phyloP scores from a whole-genome alignment of 2,329 filamentous ascomycete species.

The Fusarium sublunatum region DNA sequence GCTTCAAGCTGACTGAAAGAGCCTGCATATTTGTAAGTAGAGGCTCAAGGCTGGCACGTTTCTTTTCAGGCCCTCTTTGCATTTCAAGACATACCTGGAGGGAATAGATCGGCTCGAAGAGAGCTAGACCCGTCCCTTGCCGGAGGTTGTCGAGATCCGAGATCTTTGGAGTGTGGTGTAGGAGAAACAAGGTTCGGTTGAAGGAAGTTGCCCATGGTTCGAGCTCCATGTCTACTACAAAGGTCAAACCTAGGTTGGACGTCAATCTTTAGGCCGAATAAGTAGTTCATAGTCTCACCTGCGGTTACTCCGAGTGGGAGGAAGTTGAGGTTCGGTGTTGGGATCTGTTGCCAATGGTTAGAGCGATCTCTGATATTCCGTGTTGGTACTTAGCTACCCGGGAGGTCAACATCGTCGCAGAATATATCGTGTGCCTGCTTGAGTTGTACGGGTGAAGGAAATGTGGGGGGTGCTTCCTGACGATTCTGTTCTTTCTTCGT shows the following conservation, averaged over 20 bases:
- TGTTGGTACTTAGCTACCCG: constrained; percentile 38
- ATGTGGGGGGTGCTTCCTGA: constrained; percentile 20
- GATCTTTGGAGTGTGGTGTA: constrained; percentile 47
- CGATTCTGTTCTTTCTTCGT: constrained; percentile 29
- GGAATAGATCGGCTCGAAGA: constrained; percentile 33
- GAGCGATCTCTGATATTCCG: background rate
- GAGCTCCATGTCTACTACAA: constrained; percentile 50
- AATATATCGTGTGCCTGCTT: constrained; percentile 48
- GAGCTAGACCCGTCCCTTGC: constrained; percentile 39
- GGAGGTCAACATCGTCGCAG: constrained; percentile 43
- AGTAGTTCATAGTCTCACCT: constrained; percentile 37
- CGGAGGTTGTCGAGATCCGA: constrained; percentile 42
- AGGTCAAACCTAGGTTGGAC: constrained; percentile 47
- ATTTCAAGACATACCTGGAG: constrained; percentile 21
- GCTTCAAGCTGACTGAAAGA: constrained; percentile 46
- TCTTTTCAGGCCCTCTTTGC: background rate
- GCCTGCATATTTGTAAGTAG: constrained; percentile 37
- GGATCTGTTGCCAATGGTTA: constrained; percentile 40
- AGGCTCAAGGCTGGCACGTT: background rate
- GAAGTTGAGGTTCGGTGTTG: constrained; percentile 40
- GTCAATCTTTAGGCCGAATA: constrained; percentile 10
- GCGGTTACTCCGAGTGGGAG: constrained; percentile 39
- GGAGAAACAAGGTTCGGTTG: constrained; percentile 55
- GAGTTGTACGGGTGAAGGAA: constrained; percentile 34
- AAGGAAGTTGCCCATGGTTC: constrained; percentile 52